Base-by-base conservation (phyloP, 2,329 filamentous ascomycete species). In the Stromatinia cepivora region DNA sequence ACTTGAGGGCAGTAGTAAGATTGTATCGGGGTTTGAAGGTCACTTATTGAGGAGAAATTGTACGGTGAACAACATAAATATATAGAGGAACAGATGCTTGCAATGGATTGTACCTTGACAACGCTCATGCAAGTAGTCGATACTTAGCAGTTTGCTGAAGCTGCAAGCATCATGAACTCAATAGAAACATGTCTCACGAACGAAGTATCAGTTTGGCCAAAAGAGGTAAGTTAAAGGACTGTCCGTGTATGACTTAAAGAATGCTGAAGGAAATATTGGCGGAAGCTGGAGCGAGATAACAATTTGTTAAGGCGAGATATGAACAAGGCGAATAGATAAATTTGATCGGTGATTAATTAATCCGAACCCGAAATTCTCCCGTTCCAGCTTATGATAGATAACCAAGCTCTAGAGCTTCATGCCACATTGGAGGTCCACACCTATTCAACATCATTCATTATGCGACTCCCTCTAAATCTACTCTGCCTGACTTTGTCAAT, bases 381-480 rank as follows among this genome's bases (percentile, higher is more conserved):
- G 25, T 48, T 3, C 39, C 39, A 15, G 11, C 15, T 42, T 42
- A 42, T 3, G 9, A 42, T 42, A 42, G 65, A 67, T 67, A 59
- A 67, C 65, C 56, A 45, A 67, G 65, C 54, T 67, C 54, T 8
- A 67, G 45, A 62, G 46, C 56, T 67, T 62, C 54, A 62, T 67
- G 66, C 66, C 66, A 67, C 56, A 54, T 62, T 62, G 36, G 34
- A 62, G 56, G 56, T 62, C 46, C 34, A 67, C 22, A 67, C 20
- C 36, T 34, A 42, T 62, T 53, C 42, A 52, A 52, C 56, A 48
- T 34, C 34, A 62, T 48, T 25, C 56, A 67, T 62, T 31, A 78
- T 78, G 77, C 75, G 76, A 62, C 73, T 77, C 36, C 74, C 75
- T 66, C 66, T 75, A 52, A 74, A 72, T 62, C 72, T 78, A 36